phyloP scores from a whole-genome alignment of 1,139 yeast species.

The Suhomyces yuchorum region DNA sequence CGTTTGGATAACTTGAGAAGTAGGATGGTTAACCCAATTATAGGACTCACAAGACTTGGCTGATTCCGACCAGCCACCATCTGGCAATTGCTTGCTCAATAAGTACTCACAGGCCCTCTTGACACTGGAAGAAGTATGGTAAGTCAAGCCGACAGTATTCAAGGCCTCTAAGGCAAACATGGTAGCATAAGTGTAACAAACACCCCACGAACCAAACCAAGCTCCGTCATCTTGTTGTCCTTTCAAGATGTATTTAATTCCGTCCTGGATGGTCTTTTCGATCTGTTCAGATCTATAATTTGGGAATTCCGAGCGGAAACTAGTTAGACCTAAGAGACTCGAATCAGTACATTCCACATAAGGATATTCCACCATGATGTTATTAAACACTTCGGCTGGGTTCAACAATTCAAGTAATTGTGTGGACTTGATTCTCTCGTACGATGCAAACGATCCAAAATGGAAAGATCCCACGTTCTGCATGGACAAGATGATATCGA shows the following conservation, averaged over 20 bases:
- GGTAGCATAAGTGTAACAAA: conserved; percentile 92
- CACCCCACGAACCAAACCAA: conserved; percentile 99
- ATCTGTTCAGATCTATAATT: conserved; percentile 69
- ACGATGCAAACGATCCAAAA: conserved; percentile 90
- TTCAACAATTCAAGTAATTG: conserved; percentile 74
- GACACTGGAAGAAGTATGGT: conserved; percentile 63
- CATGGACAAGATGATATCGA: conserved; percentile 52
- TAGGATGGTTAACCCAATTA: conserved; percentile 60
- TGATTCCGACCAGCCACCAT: conserved; percentile 98
- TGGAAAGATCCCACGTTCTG: conserved; percentile 83
- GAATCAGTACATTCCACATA: conserved; percentile 98
- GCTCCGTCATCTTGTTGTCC: conserved; percentile 82
- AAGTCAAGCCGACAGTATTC: conserved; percentile 64
- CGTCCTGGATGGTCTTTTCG: conserved; percentile 65
- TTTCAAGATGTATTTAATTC: conserved; percentile 67
- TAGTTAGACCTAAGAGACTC: conserved; percentile 82
- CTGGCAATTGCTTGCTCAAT: conserved; percentile 69
- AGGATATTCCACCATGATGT: conserved; percentile 97
- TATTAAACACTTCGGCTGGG: conserved; percentile 98
- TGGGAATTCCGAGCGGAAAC: conserved; percentile 65
- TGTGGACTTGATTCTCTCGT: conserved; percentile 84
- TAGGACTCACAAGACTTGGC: conserved; percentile 85
- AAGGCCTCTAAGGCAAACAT: conserved; percentile 98
- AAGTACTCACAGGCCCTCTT: conserved; percentile 83
- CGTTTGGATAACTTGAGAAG: conserved; percentile 83